Conservation (phyloP, 2,329 filamentous ascomycete genomes). For the Calonectria pseudoturangicola region DNA sequence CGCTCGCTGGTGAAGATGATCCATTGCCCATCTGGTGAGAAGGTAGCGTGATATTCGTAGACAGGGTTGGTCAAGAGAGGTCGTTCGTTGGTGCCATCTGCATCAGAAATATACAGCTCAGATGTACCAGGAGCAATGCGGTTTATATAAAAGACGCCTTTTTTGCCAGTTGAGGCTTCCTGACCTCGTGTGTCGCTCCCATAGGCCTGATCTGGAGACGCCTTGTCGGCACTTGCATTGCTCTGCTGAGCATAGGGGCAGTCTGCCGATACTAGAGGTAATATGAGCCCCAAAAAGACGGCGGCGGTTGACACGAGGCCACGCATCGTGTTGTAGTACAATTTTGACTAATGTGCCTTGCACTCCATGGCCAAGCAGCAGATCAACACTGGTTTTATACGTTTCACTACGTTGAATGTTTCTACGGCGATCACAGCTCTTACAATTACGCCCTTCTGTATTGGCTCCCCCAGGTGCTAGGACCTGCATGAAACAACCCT, state of each 20-base stretch:
- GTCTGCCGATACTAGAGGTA: neutral
- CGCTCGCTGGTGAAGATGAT: slow-evolving; percentile 12
- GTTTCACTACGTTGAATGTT: neutral
- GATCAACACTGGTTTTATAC: slow-evolving; percentile 13
- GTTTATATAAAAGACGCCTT: neutral
- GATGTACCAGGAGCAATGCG: slow-evolving; percentile 11
- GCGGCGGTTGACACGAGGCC: neutral
- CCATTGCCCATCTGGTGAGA: slow-evolving; percentile 7
- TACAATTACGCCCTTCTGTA: slow-evolving; percentile 4
- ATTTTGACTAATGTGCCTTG: no score
- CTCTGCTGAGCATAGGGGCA: slow-evolving; percentile 11
- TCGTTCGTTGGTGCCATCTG: neutral
- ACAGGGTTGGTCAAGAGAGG: neutral
- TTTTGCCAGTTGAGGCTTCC: neutral
- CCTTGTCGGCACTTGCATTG: neutral
- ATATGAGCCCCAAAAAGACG: slow-evolving; percentile 4
- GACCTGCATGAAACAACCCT: slow-evolving; percentile 13
- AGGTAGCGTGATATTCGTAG: slow-evolving; percentile 8
- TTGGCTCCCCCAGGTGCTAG: slow-evolving; percentile 10
- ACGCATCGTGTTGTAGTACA: slow-evolving; percentile 4
- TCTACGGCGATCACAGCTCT: neutral
- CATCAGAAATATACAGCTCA: slow-evolving; percentile 5
- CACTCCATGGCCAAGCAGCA: neutral
- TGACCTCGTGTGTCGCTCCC: neutral
- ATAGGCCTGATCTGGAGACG: slow-evolving; percentile 1